A percentile compares a stretch with the other conserved stretches of the same genome.
Evolutionary conservation across 495 filamentous ascomycete species (phyloP).

Genomic region (Neurospora sp.): DNA sequence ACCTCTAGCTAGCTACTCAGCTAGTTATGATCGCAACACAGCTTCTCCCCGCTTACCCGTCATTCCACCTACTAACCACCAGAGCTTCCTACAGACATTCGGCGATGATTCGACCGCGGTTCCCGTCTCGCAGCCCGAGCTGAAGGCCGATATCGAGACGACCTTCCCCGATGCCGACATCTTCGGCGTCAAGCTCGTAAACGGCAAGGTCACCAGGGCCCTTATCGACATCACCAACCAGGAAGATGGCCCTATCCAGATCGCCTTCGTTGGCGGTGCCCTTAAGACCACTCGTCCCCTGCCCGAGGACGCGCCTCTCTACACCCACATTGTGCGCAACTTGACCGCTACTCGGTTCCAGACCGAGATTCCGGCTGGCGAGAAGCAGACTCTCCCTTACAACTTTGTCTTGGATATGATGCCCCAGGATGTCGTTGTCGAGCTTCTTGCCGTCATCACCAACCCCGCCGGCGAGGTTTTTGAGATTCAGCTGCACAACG

Average conservation of each 20-base stretch:
- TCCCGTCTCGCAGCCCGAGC: conserved; percentile 38
- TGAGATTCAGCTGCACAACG: conserved; percentile 74
- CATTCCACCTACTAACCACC: conserved; percentile 5
- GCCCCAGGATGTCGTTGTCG: conserved; percentile 77
- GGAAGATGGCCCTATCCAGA: conserved; percentile 63
- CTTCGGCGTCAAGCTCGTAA: conserved; percentile 93
- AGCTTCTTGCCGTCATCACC: conserved; percentile 60
- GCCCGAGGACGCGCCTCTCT: conserved; percentile 40
- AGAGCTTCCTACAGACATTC: conserved; percentile 5
- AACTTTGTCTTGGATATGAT: conserved; percentile 85
- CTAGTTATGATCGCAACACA: conserved; percentile 4
- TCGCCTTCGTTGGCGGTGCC: conserved; percentile 69
- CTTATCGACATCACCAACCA: conserved; percentile 75
- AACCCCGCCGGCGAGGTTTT: conserved; percentile 56
- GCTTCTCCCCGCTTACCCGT: neutral
- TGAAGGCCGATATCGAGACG: conserved; percentile 66
- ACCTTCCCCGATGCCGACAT: conserved; percentile 82
- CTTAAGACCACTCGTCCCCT: conserved; percentile 48
- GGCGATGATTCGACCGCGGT: conserved; percentile 30
- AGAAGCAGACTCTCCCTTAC: conserved; percentile 68
- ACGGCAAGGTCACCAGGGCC: conserved; percentile 77
- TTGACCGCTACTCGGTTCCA: conserved; percentile 67
- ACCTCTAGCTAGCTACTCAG: neutral
- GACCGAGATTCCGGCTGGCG: conserved; percentile 66
- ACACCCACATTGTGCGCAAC: conserved; percentile 61